These are phyloP conservation scores for barrel medic (Medicago truncatula) DNA, from an alignment of 306 rosid species.

Conservation along the genomic window MtrunA17r5.0-ANR NC_053048.1:41038501-41039000, in stretches of 20 bases:
- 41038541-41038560: no score
- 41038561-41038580: no score
- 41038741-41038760: no score
- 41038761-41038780: neutral
- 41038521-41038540: no score
- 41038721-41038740: no score
- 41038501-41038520: no score
- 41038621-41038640: no score
- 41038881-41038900: neutral
- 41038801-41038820: neutral
- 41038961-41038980: slow-evolving; percentile 9
- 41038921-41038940: neutral
- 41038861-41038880: neutral
- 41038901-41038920: neutral
- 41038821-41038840: neutral
- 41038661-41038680: neutral
- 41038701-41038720: no score
- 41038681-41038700: neutral
- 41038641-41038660: no score
- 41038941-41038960: neutral
- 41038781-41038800: neutral
- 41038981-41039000: neutral
- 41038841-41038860: neutral
- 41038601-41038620: no score
- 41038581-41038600: no score